Base-by-base conservation (phyloP, 257 asterid species). In the Euphrasia confusa region DNA sequence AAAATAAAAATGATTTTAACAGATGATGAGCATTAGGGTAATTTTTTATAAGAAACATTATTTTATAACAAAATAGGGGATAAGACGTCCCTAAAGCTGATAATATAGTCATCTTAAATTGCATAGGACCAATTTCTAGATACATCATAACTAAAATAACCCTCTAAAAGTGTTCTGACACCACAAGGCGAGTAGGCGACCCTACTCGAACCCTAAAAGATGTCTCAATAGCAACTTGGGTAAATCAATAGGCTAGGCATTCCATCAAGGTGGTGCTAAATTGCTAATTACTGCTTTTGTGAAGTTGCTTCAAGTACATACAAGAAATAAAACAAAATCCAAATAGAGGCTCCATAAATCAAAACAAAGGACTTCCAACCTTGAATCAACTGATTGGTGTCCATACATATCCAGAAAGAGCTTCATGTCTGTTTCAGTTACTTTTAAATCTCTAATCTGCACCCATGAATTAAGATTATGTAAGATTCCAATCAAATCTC, bases 401-500 rank as follows among this genome's bases (percentile, higher is more conserved):
- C 65, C 80, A 67, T 77, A 83, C 95, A 83, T 85, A 58, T 80
- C 94, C 78, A 81, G 70, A 74, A 89, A 72, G 65, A 85, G 95
- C 75, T 81, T 83, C 78, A 89, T 69, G 64, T 87, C 95, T 55
- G 40, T 52, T 61, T 82, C 88, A 63, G 81, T 75, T 69, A 56
- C 69, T 77, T 87, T 82, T 73, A 93, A 79, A 72, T 87, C 90
- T 69, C 74, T 77, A 61, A 87, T 83, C 99, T 93, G 87, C 63
- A 62, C 75, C 76, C 67, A 71, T 44, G 72, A 70, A 74, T 56
- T 61, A 63, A 54, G 67, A 66, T 59, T 47, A 44, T 24, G 37
- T 11, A 54, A 62, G 52, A 24, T 55, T 14, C 12, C 14, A 64
- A 74, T 58, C 60, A 67, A 68, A 64, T 37, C 37, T 58, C 65